Base-by-base conservation (phyloP, 495 filamentous ascomycete genomes). In the Articulospora tetracladia region DNA sequence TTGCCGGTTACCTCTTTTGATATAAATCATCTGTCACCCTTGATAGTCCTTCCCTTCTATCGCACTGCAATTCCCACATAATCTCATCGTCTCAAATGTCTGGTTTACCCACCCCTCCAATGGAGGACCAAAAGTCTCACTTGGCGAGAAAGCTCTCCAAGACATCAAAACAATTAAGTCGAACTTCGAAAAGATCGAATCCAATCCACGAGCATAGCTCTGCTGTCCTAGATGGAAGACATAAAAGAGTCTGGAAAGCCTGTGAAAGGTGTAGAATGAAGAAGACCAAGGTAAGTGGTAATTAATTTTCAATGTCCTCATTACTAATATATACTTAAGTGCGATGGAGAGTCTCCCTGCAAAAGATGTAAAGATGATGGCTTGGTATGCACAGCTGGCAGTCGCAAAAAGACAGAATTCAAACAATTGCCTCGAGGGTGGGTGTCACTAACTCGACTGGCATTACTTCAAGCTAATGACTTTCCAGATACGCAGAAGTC, bases 261-360 rank as follows among this genome's bases (percentile, higher is more conserved):
- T 88, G 85, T 64, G 85, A 88, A 71, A 75, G 85, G 62, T 88
- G 85, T 77, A 74, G 85, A 60, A 82, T 87, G 73, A 89, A 87
- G 75, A 89, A 89, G 72, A 86, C 83, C 60, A 88, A 88, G 80
- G 84, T 83, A 71, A 49, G 62, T 22, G 6, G 1, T 10, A 28
- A 1, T 36, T 39, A n/a, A 41, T 20, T 32, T 13, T 39, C 32
- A 12, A 1, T 1, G 17, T 8, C 3, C 10, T 0, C n/a, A 7
- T 44, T 56, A 15, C 64, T 86, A 81, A 76, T 76, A 82, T 61
- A 79, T 83, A 70, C 82, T 41, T 49, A 17, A 86, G 82, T 88
- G 85, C 71, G 84, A 87, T 66, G 85, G 85, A 58, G 78, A 85
- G 55, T 83, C 81, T 52, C 85, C 84, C 1, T 88, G 85, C 74